Percentiles rank a stretch among this genome's conserved stretches.
Conservation (phyloP, 2,329 filamentous ascomycete genomes). For the Drechslerella dactyloides region DNA sequence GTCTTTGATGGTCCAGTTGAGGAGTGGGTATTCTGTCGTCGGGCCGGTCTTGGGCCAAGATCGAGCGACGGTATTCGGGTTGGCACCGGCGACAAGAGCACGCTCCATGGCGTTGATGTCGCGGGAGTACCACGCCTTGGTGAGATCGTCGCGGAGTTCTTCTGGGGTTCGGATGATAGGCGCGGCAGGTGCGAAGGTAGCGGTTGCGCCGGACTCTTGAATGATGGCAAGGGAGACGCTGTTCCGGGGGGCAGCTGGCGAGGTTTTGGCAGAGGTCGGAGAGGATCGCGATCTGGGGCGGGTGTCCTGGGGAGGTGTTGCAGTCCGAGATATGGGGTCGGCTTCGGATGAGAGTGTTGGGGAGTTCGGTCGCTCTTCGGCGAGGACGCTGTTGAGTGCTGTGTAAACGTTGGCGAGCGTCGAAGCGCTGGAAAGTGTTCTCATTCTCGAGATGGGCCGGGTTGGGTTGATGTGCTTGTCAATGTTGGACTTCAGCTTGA, state of each 20-base stretch:
- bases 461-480: slow-evolving; percentile 46
- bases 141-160: slow-evolving; percentile 40
- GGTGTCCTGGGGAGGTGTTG: slow-evolving; percentile 39
- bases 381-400: slow-evolving; percentile 24
- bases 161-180: slow-evolving; percentile 22
- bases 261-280: slow-evolving; percentile 14
- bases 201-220: slow-evolving; percentile 21
- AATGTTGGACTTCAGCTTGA: slow-evolving; percentile 46
- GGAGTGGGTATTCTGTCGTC: slow-evolving; percentile 46
- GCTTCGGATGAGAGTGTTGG: slow-evolving; percentile 32
- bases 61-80: slow-evolving; percentile 44
- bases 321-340: slow-evolving; percentile 43
- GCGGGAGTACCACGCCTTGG: slow-evolving; percentile 48
- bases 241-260: slow-evolving; percentile 20
- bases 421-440: slow-evolving; percentile 44
- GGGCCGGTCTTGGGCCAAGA: slow-evolving; percentile 49
- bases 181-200: slow-evolving; percentile 12
- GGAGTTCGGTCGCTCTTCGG: slow-evolving; percentile 40
- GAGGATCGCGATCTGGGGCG: neutral
- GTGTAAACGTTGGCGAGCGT: slow-evolving; percentile 49
- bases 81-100: slow-evolving; percentile 40
- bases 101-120: slow-evolving; percentile 50
- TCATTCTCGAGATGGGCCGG: slow-evolving; percentile 41
- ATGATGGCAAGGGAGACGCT: slow-evolving; percentile 40
- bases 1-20: slow-evolving; percentile 51